These are phyloP conservation scores for Cadophora malorum DNA, from an alignment of 2,329 filamentous ascomycete genomes.

Conservation along the genomic window DNA sequence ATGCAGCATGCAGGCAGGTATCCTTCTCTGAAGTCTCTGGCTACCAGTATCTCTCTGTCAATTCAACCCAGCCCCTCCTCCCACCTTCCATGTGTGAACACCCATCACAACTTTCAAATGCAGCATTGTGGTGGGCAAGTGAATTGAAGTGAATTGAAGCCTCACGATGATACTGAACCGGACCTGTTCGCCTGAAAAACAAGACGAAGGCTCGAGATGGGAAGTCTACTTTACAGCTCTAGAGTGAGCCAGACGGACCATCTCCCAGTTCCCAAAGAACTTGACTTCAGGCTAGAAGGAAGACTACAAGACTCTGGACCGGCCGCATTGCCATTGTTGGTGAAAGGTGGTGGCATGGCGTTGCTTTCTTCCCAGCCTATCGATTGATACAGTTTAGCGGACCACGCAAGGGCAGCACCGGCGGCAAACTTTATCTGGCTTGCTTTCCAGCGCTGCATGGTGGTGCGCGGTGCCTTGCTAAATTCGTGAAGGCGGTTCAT, in stretches of 20 bases:
- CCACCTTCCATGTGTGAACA: background rate
- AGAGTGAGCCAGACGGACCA: no score
- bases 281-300: slow-evolving; percentile 6
- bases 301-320: slow-evolving; percentile 2
- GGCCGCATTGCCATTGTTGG: slow-evolving; percentile 8
- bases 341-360: slow-evolving; percentile 9
- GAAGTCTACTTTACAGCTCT: background rate
- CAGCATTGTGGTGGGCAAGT: background rate
- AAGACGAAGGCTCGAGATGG: background rate
- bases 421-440: slow-evolving; percentile 17
- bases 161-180: background rate
- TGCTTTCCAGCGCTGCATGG: background rate
- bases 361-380: slow-evolving; percentile 4
- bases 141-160: background rate
- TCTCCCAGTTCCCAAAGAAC: background rate
- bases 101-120: background rate
- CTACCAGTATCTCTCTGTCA: background rate
- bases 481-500: background rate
- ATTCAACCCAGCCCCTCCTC: background rate
- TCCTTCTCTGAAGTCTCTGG: background rate
- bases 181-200: background rate
- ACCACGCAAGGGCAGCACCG: background rate
- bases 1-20: background rate
- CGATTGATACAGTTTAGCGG: slow-evolving; percentile 8
- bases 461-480: slow-evolving; percentile 9